Base-by-base conservation (phyloP, 257 asterid species). In the Penstemon barbatus region DNA sequence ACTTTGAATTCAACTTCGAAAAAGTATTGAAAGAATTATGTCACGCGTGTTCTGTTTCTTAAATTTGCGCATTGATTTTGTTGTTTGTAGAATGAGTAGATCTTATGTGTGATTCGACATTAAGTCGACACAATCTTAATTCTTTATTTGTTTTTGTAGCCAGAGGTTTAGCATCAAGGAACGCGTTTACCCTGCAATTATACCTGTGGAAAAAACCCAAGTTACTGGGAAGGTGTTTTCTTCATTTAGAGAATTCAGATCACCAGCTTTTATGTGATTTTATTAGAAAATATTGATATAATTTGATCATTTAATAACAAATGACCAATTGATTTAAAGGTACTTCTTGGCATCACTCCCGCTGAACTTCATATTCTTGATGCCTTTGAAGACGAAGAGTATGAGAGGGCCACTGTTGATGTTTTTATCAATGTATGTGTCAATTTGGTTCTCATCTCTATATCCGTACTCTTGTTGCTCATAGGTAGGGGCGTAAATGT, bases 121-220 rank as follows among this genome's bases (percentile, higher is more conserved):
- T 1, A 25, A 25, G 33, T 25, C 33, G 2, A 25, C 33, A 25
- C 33, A 25, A 25, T 25, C 33, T 25, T 25, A 25, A 25, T 79
- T 63, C 6, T 59, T 15, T 71, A 0, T 49, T 61, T 25, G 63
- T 56, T 77, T 48, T 68, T 81, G 70, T 78, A 90, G 97, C 81
- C 95, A 83, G 53, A 82, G 97, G 80, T 88, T 81, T 73, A 86
- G 96, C 80, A 82, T 90, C 90, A 83, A 81, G 81, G 95, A 77
- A 8, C 80, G 91, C 15, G 95, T 91, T 66, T 91, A 91, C 78
- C 97, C 96, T 51, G 97, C 97, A 45, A 91, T 91, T 54, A 44
- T 85, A 51, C 96, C 95, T 0, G 79, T 77, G 45, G 77, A 90
- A 78, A 71, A 80, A 51, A 82, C 78, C 61, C 61, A 84, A 84